These are phyloP conservation scores for Buddleja alternifolia DNA, from an alignment of 257 asterid genomes.

Conservation along the genomic window DNA sequence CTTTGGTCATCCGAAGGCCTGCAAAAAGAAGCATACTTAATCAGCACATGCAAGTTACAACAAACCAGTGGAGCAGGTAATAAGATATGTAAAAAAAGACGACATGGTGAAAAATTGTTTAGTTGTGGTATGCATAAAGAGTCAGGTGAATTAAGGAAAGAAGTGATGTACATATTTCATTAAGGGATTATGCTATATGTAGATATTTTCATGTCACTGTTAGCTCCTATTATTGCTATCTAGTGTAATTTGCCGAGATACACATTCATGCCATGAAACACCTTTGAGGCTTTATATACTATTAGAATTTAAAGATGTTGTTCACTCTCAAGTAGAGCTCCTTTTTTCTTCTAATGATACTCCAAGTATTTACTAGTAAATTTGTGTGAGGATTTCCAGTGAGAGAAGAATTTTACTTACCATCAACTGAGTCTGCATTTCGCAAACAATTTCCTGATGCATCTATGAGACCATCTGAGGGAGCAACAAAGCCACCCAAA, in stretches of 20 bases:
- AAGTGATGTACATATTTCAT: constrained; percentile 19
- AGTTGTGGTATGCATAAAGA: constrained; percentile 19
- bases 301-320: constrained; percentile 12
- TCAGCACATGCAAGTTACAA: constrained; percentile 31
- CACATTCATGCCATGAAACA: constrained; percentile 12
- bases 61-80: constrained; percentile 25
- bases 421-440: constrained; percentile 52
- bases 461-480: constrained; percentile 58
- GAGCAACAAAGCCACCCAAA: constrained; percentile 77
- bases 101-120: constrained; percentile 2
- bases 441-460: constrained; percentile 66
- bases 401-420: constrained; percentile 56
- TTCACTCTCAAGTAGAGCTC: constrained; percentile 10
- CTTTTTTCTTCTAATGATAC: constrained; percentile 7
- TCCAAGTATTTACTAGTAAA: constrained; percentile 10
- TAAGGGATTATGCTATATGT: neutral
- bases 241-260: neutral
- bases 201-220: constrained; percentile 12
- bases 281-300: constrained; percentile 14
- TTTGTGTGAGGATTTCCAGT: constrained; percentile 13
- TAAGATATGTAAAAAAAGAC: constrained; percentile 9
- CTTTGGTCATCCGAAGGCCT: constrained; percentile 52
- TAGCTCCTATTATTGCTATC: neutral
- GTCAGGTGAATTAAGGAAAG: neutral
- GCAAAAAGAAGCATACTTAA: constrained; percentile 34